Conservation (phyloP, 768 basidiomycete genomes). For the Termitomyces sp. region DNA sequence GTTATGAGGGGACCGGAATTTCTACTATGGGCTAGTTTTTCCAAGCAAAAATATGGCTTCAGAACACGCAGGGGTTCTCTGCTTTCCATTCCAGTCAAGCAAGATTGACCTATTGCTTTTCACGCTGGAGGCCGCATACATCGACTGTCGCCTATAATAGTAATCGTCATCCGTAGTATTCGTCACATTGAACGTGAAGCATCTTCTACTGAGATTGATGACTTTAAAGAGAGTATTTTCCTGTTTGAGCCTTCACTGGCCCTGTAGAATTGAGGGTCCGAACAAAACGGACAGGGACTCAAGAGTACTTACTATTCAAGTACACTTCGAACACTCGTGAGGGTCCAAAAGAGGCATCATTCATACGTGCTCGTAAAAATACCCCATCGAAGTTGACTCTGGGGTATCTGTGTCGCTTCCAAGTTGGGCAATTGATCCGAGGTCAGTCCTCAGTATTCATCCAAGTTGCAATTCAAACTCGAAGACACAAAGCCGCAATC, state of each 20-base stretch:
- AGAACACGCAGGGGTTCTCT: neutral
- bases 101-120: neutral
- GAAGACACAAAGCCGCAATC: too few relatives aligned
- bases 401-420: too few relatives aligned
- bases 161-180: neutral
- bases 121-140: too few relatives aligned
- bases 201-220: neutral
- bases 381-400: neutral
- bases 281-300: too few relatives aligned
- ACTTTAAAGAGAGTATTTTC: too few relatives aligned
- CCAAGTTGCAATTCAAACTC: neutral
- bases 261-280: too few relatives aligned
- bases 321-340: neutral
- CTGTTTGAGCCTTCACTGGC: too few relatives aligned
- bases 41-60: neutral
- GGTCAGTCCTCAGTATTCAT: neutral
- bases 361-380: too few relatives aligned
- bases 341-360: too few relatives aligned
- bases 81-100: neutral
- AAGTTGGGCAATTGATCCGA: neutral
- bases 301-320: neutral
- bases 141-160: neutral
- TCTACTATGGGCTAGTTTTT: neutral
- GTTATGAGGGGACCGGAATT: too few relatives aligned
- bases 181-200: neutral